Conservation (phyloP, 768 basidiomycete species). For the Hygrophorus pudorinus region DNA sequence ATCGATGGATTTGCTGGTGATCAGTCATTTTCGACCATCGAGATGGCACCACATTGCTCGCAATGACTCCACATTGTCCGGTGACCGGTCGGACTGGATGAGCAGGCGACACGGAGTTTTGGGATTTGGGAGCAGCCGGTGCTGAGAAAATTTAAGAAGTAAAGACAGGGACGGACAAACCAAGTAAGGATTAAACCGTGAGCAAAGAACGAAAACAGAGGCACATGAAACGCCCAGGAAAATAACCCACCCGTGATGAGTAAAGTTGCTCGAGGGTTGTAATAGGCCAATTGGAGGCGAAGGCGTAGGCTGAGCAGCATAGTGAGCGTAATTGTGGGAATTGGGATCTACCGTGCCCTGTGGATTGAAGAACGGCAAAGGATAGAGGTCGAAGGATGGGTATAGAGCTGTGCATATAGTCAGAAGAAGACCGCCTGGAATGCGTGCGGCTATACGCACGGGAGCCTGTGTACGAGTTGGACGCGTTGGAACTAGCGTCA, state of each 20-base stretch:
- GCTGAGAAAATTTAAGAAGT: slow-evolving; percentile 22
- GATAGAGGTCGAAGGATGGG: slow-evolving; percentile 56
- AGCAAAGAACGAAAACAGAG: slow-evolving; percentile 5
- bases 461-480: slow-evolving; percentile 25
- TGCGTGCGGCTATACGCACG: slow-evolving; percentile 27
- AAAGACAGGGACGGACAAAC: neutral
- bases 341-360: slow-evolving; percentile 38
- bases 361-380: slow-evolving; percentile 39
- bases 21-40: slow-evolving; percentile 59
- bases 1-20: too few species aligned
- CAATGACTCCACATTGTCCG: slow-evolving; percentile 84
- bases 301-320: slow-evolving; percentile 29
- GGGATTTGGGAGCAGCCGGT: slow-evolving; percentile 71
- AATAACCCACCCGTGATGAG: slow-evolving; percentile 60
- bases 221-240: slow-evolving; percentile 4
- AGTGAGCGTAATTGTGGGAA: slow-evolving; percentile 33
- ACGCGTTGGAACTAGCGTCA: slow-evolving; percentile 47
- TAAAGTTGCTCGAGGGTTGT: slow-evolving; percentile 50
- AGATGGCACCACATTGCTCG: slow-evolving; percentile 82
- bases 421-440: slow-evolving; percentile 1
- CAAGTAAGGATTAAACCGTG: neutral
- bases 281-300: slow-evolving; percentile 51
- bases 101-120: slow-evolving; percentile 72
- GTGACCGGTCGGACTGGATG: slow-evolving; percentile 56
- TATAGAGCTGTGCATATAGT: slow-evolving; percentile 31